Evolutionary conservation across 2,329 filamentous ascomycete genomes (phyloP).

Genomic region (Hansfordia pulvinata): DNA sequence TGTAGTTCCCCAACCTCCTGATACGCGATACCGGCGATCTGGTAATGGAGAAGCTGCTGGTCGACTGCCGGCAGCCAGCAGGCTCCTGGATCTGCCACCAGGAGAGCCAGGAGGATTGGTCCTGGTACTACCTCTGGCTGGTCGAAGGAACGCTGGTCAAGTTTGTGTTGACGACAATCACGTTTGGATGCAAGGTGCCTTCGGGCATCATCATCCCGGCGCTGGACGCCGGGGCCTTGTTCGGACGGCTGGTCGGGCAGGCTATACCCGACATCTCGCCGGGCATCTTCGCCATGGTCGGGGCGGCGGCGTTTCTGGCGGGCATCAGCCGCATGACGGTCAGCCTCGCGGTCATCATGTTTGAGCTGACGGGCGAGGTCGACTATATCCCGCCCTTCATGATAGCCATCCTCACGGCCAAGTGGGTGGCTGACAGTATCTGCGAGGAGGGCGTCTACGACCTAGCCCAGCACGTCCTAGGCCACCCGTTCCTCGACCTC

Average conservation of each 20-base stretch:
- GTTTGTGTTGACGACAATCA: constrained; percentile 73
- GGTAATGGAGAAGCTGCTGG: constrained; percentile 72
- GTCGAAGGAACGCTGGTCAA: constrained; percentile 72
- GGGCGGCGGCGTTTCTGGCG: constrained; percentile 84
- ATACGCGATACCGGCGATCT: constrained; percentile 88
- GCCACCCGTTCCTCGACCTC: constrained; percentile 91
- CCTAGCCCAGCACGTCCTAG: constrained; percentile 91
- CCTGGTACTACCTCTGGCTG: constrained; percentile 69
- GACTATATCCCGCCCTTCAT: constrained; percentile 97
- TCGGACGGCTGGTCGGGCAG: constrained; percentile 79
- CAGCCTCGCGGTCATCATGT: constrained; percentile 98
- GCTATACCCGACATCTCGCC: constrained; percentile 83
- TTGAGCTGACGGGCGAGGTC: constrained; percentile 89
- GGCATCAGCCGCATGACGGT: constrained; percentile 95
- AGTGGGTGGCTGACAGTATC: constrained; percentile 96
- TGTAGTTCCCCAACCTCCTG: constrained; percentile 94
- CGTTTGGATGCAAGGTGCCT: constrained; percentile 88
- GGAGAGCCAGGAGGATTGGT: too few species aligned
- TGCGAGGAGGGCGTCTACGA: constrained; percentile 92
- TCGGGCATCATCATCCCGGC: constrained; percentile 93
- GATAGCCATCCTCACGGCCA: constrained; percentile 95
- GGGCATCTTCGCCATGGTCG: constrained; percentile 91
- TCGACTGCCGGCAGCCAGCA: constrained; percentile 77
- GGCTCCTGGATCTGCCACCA: too few species aligned
- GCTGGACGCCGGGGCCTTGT: constrained; percentile 87